phyloP scores from a whole-genome alignment of 352 stramenopile genomes.

The Pythium dissimile region DNA sequence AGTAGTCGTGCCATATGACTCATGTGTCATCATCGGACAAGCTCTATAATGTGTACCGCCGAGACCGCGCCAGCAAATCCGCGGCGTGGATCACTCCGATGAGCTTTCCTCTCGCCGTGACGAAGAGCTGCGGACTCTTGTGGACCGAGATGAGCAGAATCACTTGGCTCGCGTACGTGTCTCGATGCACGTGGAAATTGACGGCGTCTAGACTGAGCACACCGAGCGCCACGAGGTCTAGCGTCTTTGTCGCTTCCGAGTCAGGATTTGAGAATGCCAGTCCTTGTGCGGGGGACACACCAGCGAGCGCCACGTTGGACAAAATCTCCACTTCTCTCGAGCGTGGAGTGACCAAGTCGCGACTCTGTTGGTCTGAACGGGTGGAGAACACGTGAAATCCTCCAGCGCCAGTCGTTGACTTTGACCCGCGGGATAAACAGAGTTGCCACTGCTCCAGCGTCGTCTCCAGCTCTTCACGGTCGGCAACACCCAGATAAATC shows the following conservation, averaged over 20 bases:
- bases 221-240: slow-evolving; percentile 61
- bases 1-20: no score
- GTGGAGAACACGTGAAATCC: background rate
- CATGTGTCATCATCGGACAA: no score
- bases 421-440: slow-evolving; percentile 19
- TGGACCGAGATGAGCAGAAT: slow-evolving; percentile 80
- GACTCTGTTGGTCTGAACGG: background rate
- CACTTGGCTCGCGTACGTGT: slow-evolving; percentile 65
- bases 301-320: slow-evolving; percentile 24
- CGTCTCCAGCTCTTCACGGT: slow-evolving; percentile 60
- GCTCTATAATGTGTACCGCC: slow-evolving; percentile 57
- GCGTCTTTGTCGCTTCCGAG: slow-evolving; percentile 23
- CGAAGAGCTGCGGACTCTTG: slow-evolving; percentile 70
- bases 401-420: background rate
- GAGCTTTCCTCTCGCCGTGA: slow-evolving; percentile 67
- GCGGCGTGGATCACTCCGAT: slow-evolving; percentile 68
- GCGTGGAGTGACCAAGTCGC: slow-evolving; percentile 18
- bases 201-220: slow-evolving; percentile 59
- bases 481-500: slow-evolving; percentile 60
- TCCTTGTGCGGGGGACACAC: slow-evolving; percentile 19
- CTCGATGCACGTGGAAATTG: slow-evolving; percentile 66
- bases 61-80: slow-evolving; percentile 59
- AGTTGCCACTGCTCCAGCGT: slow-evolving; percentile 57
- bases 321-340: slow-evolving; percentile 23
- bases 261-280: slow-evolving; percentile 31